Percentiles rank a stretch among this genome's conserved stretches.
phyloP scores from a whole-genome alignment of 768 basidiomycete species.

The Auricularia heimuer region DNA sequence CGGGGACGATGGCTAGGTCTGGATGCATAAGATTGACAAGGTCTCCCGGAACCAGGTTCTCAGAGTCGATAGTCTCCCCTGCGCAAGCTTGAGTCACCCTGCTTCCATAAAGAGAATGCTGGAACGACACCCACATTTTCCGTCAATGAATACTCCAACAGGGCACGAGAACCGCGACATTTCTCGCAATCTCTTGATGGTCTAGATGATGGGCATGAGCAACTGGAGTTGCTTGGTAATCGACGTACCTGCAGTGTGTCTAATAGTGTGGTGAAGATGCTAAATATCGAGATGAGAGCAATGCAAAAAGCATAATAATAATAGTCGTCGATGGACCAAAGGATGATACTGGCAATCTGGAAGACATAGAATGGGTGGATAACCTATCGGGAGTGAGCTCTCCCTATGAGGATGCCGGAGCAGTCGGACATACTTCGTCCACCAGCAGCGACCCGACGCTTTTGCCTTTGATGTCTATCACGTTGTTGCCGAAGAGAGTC shows the following conservation, averaged over 20 bases:
- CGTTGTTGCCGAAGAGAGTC: constrained; percentile 71
- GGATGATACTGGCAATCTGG: constrained; percentile 86
- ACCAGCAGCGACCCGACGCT: constrained; percentile 65
- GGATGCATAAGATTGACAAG: constrained; percentile 80
- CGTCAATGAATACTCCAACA: constrained; percentile 59
- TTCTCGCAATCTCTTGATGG: constrained; percentile 86
- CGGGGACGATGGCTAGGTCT: constrained; percentile 65
- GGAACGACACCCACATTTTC: constrained; percentile 45
- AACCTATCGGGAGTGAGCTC: constrained; percentile 35
- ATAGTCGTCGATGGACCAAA: constrained; percentile 95
- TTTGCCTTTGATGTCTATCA: constrained; percentile 86
- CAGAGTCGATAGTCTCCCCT: constrained; percentile 70
- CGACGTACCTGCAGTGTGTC: constrained; percentile 80
- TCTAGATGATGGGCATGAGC: constrained; percentile 34
- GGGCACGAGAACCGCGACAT: constrained; percentile 88
- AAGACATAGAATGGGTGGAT: constrained; percentile 99
- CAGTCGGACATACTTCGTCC: constrained; percentile 61
- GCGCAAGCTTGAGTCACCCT: constrained; percentile 4
- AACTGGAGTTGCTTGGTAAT: not conserved
- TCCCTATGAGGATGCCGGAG: not conserved
- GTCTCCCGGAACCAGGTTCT: constrained; percentile 83
- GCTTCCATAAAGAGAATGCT: not conserved
- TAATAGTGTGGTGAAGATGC: constrained; percentile 74
- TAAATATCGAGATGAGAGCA: constrained; percentile 77
- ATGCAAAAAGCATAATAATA: constrained; percentile 98